Conservation (phyloP, 2,329 filamentous ascomycete species). For the Leptographium wingfieldii region DNA sequence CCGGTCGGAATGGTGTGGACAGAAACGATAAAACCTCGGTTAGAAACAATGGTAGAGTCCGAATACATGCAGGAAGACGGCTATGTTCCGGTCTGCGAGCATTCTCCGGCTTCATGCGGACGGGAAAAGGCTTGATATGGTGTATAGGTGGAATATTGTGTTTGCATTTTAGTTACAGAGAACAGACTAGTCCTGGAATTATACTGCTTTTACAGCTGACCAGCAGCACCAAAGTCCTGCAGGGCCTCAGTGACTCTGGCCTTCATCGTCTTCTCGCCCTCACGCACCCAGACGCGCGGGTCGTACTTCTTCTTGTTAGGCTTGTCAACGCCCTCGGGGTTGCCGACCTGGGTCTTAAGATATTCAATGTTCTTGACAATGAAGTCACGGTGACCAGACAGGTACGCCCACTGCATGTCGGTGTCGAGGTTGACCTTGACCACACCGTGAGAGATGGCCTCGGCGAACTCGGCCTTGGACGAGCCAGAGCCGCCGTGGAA, state of each 20-base stretch:
- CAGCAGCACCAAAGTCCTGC: constrained; percentile 80
- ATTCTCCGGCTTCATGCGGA: not conserved
- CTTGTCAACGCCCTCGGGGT: constrained; percentile 87
- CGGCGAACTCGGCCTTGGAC: constrained; percentile 75
- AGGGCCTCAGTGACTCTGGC: constrained; percentile 69
- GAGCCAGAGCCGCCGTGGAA: constrained; percentile 98
- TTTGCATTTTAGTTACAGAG: not conserved
- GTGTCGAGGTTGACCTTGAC: constrained; percentile 99
- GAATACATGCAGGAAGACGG: not conserved
- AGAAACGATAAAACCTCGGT: not conserved
- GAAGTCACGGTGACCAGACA: constrained; percentile 87
- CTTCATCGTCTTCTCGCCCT: constrained; percentile 96
- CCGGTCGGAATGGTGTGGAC: not conserved
- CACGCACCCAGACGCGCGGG: constrained; percentile 65
- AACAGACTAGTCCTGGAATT: not conserved
- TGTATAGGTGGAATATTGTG: not conserved
- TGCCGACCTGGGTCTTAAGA: constrained; percentile 73
- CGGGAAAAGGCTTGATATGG: not conserved
- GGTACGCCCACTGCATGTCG: constrained; percentile 92
- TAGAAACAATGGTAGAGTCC: not conserved
- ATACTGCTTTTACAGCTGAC: constrained; percentile 48
- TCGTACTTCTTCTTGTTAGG: constrained; percentile 97
- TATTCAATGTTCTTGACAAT: constrained; percentile 93
- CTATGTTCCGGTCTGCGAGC: not conserved
- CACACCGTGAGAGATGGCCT: constrained; percentile 85